These are phyloP conservation scores for Microcera coccophila DNA, from an alignment of 2,329 filamentous ascomycete species.

Conservation along the genomic window DNA sequence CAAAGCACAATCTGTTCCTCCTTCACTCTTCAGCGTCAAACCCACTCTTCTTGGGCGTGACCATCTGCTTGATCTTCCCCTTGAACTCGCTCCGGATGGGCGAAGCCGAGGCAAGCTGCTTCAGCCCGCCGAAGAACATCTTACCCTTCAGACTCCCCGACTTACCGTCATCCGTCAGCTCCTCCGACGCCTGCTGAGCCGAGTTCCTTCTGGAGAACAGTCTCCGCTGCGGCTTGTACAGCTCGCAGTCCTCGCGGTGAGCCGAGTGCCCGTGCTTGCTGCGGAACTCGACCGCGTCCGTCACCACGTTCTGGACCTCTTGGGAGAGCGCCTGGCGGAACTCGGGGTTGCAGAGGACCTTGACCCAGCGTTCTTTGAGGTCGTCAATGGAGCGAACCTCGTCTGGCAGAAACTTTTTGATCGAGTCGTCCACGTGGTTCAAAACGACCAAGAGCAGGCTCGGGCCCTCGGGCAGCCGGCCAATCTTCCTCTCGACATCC, in stretches of 20 bases:
- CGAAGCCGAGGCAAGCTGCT: too few species aligned
- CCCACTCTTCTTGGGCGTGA: too few species aligned
- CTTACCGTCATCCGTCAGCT: too few species aligned
- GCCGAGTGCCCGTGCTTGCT: slow-evolving; percentile 2
- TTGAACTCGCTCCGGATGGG: too few species aligned
- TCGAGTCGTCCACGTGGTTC: slow-evolving; percentile 8
- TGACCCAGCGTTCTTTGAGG: slow-evolving; percentile 8
- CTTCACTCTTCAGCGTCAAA: too few species aligned
- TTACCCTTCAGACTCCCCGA: not conserved
- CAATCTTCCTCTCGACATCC: slow-evolving; percentile 6
- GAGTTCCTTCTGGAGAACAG: too few species aligned
- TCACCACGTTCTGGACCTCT: slow-evolving; percentile 7
- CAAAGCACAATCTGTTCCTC: too few species aligned
- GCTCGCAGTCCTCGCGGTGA: slow-evolving; percentile 12
- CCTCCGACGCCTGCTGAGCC: too few species aligned
- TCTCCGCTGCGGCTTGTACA: too few species aligned
- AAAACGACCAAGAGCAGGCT: slow-evolving; percentile 3
- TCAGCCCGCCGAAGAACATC: too few species aligned
- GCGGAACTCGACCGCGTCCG: slow-evolving; percentile 1
- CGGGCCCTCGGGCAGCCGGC: not conserved
- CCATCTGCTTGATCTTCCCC: too few species aligned
- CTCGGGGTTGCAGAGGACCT: not conserved
- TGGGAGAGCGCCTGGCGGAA: slow-evolving; percentile 4
- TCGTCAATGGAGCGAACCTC: not conserved
- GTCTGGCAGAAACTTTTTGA: slow-evolving; percentile 3